Evolutionary conservation across 345 rosid genomes (phyloP), one percentile per base, ranked within the genome.

Genomic region (Camelina hispida): DNA sequence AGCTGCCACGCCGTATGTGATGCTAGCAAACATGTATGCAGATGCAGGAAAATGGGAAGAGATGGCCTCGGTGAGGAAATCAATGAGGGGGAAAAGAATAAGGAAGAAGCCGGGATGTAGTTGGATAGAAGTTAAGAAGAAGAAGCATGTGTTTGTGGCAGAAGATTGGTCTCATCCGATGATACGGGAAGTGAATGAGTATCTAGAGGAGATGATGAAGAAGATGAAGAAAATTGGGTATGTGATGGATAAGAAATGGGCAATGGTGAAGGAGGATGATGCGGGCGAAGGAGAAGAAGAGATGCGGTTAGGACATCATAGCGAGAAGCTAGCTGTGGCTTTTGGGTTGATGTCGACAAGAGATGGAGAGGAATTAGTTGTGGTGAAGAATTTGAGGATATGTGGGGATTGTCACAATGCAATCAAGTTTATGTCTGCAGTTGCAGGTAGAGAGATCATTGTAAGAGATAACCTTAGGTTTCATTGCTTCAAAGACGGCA

Each of bases 401-500:
- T 91, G 98, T 55, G 98, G 97, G 32, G 96, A 93, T 74, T 93
- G 97, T 72, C 96, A 93, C 32, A 83, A 87, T 79, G 98, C 91
- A 22, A 84, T 93, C 77, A 91, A 93, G 74, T 81, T 83, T 35
- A 86, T 93, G 42, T 93, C 98, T 35, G 55, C 43, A 0, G 77
- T 91, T 69, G 4, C 86, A 28, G 78, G 81, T 59, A 86, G 98
- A 74, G 86, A 81, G 83, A 93, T 93, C 68, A 88, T 81, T 18
- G 80, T 89, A 13, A 86, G 97, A 58, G 98, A 91, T 79, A 74
- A 89, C 16, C 81, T 78, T 59, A 80, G 98, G 76, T 89, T 91
- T 69, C 98, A 93, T 65, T 83, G 88, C 72, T 93, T 93, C 76
- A 81, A 81, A 63, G 85, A 75, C 34, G 97, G 97, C n/a, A 60